Evolutionary conservation across 345 rosid genomes (phyloP).

Genomic region (Orychophragmus violaceus): DNA sequence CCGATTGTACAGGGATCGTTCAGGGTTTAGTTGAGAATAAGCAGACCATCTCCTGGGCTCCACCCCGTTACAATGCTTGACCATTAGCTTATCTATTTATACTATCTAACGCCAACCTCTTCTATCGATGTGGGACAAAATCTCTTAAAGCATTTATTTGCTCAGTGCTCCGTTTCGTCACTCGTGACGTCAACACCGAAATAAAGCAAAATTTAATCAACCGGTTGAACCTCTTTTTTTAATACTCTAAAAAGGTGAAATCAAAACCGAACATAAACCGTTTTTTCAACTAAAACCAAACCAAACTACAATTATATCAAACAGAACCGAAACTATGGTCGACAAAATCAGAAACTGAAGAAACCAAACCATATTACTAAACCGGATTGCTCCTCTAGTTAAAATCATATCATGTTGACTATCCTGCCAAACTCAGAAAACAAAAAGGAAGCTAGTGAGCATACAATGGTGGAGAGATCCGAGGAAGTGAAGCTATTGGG

Average conservation of each 20-base stretch:
- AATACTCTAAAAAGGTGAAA: neutral
- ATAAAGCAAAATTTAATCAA: neutral
- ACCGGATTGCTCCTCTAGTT: neutral
- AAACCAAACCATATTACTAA: neutral
- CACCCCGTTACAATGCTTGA: neutral
- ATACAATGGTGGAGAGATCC: conserved; percentile 17
- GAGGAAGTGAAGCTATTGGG: conserved; percentile 46
- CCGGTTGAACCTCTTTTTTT: neutral
- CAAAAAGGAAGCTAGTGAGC: neutral
- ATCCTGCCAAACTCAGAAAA: neutral
- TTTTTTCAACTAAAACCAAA: neutral
- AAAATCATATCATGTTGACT: neutral
- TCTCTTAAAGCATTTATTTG: neutral
- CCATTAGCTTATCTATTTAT: neutral
- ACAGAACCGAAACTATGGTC: neutral
- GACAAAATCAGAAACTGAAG: too few species aligned
- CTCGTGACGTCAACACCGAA: neutral
- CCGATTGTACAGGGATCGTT: neutral
- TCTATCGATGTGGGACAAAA: conserved; percentile 19
- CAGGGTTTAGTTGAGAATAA: conserved; percentile 10
- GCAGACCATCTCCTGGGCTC: conserved; percentile 8
- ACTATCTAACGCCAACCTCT: neutral
- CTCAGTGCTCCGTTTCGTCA: conserved; percentile 4
- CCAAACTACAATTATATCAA: neutral
- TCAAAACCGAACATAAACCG: neutral